phyloP scores from a whole-genome alignment of 129 eudicot genomes.

The Heracleum sosnowskyi region DNA sequence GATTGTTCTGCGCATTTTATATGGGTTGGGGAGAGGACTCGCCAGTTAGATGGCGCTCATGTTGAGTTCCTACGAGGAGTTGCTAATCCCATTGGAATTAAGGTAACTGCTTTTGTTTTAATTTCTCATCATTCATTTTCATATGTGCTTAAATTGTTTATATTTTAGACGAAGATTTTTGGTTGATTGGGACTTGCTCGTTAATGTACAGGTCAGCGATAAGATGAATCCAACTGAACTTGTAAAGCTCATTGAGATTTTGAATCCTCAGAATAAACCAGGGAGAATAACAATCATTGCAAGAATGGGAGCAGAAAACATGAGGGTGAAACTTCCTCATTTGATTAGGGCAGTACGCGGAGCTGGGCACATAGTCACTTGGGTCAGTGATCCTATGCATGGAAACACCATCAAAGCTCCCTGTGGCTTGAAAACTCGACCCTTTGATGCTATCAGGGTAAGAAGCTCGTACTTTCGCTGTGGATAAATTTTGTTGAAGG shows the following conservation, averaged over 20 bases:
- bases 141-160: not conserved
- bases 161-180: not conserved
- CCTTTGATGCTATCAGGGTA: constrained; percentile 90
- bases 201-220: constrained; percentile 70
- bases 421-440: constrained; percentile 87
- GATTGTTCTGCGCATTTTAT: constrained; percentile 92
- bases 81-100: constrained; percentile 91
- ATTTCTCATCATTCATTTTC: constrained; percentile 6
- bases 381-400: constrained; percentile 99
- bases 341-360: constrained; percentile 84
- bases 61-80: constrained; percentile 90
- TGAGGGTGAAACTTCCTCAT: constrained; percentile 96
- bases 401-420: constrained; percentile 98
- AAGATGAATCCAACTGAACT: constrained; percentile 89
- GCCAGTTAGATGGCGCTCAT: constrained; percentile 94
- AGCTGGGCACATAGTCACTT: constrained; percentile 83
- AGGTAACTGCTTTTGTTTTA: constrained; percentile 32
- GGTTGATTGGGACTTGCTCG: not conserved
- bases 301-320: constrained; percentile 97
- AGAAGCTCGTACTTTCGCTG: constrained; percentile 8
- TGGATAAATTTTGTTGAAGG: not conserved
- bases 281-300: constrained; percentile 88
- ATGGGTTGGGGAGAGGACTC: constrained; percentile 94
- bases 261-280: constrained; percentile 86
- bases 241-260: constrained; percentile 76